A percentile compares a stretch with the other conserved stretches of the same genome.
Evolutionary conservation across 2,329 filamentous ascomycete genomes (phyloP).

Genomic region (Pseudogymnoascus sp.): DNA sequence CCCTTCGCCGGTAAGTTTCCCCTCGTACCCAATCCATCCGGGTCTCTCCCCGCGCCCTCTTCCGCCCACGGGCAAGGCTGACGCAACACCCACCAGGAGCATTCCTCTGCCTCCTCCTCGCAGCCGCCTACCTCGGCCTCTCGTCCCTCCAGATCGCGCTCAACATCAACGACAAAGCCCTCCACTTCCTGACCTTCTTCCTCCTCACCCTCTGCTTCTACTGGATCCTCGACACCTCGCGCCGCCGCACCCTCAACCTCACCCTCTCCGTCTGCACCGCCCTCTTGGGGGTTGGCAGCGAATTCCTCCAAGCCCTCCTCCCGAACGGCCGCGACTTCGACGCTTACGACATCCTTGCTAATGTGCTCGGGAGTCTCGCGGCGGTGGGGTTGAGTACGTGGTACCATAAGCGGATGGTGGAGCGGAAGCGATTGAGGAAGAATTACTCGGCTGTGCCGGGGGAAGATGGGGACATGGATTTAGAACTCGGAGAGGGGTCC

Average conservation of each 20-base stretch:
- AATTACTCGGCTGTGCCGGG: conserved; percentile 64
- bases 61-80: neutral
- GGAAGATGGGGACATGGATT: conserved; percentile 52
- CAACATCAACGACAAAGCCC: conserved; percentile 76
- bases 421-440: conserved; percentile 68
- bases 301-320: conserved; percentile 67
- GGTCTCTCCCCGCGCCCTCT: conserved; percentile 13
- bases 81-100: conserved; percentile 42
- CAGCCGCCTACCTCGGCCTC: conserved; percentile 74
- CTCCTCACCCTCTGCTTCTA: conserved; percentile 82
- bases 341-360: conserved; percentile 78
- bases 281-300: conserved; percentile 62
- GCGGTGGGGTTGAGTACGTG: conserved; percentile 70
- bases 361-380: conserved; percentile 67
- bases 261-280: conserved; percentile 75
- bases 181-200: conserved; percentile 87
- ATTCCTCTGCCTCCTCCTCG: conserved; percentile 62
- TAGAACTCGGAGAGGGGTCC: conserved; percentile 64
- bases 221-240: conserved; percentile 90
- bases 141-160: conserved; percentile 50
- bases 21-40: conserved; percentile 1
- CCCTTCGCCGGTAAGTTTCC: conserved; percentile 70
- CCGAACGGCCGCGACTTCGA: conserved; percentile 68
- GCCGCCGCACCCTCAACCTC: conserved; percentile 75
- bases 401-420: conserved; percentile 95